Conservation (phyloP, 2,329 filamentous ascomycete genomes). For the Plectosphaerella sp. region DNA sequence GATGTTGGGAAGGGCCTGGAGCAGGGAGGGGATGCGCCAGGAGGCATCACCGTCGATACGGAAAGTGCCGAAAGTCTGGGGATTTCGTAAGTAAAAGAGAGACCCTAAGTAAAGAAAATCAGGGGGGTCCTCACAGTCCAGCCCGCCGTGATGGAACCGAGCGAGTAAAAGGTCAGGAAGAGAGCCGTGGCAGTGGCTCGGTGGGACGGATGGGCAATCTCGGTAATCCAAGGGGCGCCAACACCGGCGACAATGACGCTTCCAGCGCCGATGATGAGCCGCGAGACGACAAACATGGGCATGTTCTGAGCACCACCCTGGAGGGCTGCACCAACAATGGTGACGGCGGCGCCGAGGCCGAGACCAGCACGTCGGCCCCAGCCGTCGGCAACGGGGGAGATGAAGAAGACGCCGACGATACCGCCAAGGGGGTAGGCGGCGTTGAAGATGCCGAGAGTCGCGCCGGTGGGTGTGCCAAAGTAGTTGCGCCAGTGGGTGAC, state of each 20-base stretch:
- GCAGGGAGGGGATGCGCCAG: not conserved
- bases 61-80: slow-evolving; percentile 25
- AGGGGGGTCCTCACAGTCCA: slow-evolving; percentile 17
- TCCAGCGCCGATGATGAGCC: slow-evolving; percentile 37
- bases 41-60: slow-evolving; percentile 2
- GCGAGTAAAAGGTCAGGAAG: slow-evolving; percentile 28
- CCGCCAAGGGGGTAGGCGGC: slow-evolving; percentile 29
- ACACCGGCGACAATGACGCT: not conserved
- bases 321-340: slow-evolving; percentile 25
- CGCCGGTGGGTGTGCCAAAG: slow-evolving; percentile 29
- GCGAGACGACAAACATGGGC: slow-evolving; percentile 35
- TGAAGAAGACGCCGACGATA: not conserved
- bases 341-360: not conserved
- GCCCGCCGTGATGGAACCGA: slow-evolving; percentile 31
- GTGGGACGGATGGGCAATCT: slow-evolving; percentile 10
- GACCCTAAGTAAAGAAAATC: no score
- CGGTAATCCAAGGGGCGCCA: slow-evolving; percentile 3
- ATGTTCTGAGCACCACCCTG: slow-evolving; percentile 38
- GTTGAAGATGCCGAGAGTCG: slow-evolving; percentile 29
- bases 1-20: slow-evolving; percentile 1
- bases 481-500: slow-evolving; percentile 33
- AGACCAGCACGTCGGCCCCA: not conserved
- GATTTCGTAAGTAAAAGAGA: no score
- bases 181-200: slow-evolving; percentile 22
- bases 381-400: not conserved